Conservation (phyloP, 2,329 filamentous ascomycete species). For the Eutypa lata region DNA sequence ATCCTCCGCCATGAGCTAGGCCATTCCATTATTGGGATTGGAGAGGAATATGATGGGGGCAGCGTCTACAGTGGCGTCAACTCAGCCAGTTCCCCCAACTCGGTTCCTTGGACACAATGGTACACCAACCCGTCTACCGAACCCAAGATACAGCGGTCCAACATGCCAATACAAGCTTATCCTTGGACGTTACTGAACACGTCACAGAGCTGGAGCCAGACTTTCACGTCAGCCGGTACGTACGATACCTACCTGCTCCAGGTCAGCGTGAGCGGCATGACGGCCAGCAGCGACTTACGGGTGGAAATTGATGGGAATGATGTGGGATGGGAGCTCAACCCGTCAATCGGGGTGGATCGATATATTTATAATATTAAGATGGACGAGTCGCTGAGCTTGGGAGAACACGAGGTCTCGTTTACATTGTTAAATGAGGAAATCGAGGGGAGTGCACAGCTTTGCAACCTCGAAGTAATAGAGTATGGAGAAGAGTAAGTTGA, state of each 20-base stretch:
- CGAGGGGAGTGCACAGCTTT: conserved; percentile 27
- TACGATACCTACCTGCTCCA: conserved; percentile 26
- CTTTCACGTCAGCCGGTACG: conserved; percentile 24
- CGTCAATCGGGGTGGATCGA: conserved; percentile 23
- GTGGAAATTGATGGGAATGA: conserved; percentile 27
- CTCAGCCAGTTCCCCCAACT: conserved; percentile 14
- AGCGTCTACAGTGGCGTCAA: conserved; percentile 25
- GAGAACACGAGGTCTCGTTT: conserved; percentile 22
- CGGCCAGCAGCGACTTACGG: conserved; percentile 21
- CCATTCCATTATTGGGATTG: conserved; percentile 29
- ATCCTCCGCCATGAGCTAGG: conserved; percentile 29
- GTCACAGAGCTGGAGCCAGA: conserved; percentile 20
- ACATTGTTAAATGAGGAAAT: conserved; percentile 23
- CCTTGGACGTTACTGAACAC: conserved; percentile 29
- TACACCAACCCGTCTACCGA: conserved; percentile 22
- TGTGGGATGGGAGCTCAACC: conserved; percentile 26
- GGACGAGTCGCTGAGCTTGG: conserved; percentile 17
- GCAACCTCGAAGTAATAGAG: conserved; percentile 26
- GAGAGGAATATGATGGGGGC: conserved; percentile 29
- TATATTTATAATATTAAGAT: conserved; percentile 29
- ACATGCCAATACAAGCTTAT: conserved; percentile 30
- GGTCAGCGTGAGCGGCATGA: conserved; percentile 27
- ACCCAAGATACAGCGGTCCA: conserved; percentile 24
- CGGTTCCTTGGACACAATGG: conserved; percentile 26
- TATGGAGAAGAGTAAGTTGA: conserved; percentile 24